Conservation (phyloP, 805 yeast genomes). For the Vanderwaltozyma tropicalis region DNA sequence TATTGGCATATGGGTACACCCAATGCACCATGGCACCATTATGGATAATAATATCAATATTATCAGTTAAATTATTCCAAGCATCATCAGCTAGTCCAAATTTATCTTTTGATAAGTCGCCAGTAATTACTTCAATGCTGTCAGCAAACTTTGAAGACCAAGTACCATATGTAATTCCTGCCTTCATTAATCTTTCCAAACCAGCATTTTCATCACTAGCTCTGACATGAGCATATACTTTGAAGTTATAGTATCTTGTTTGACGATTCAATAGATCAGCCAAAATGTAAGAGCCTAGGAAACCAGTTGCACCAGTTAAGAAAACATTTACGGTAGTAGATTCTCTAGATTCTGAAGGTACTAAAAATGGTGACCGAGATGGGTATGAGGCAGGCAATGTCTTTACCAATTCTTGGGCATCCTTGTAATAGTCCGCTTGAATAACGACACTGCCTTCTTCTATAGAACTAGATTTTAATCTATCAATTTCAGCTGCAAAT, state of each 20-base stretch:
- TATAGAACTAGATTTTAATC: constrained; percentile 33
- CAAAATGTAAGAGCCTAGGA: constrained; percentile 82
- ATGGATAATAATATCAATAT: constrained; percentile 77
- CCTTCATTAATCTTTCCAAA: constrained; percentile 58
- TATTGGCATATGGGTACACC: constrained; percentile 88
- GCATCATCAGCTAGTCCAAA: constrained; percentile 53
- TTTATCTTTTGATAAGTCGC: constrained; percentile 62
- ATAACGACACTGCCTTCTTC: constrained; percentile 17
- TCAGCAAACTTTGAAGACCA: constrained; percentile 45
- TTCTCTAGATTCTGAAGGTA: constrained; percentile 16
- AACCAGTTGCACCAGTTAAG: constrained; percentile 94
- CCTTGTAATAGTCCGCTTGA: constrained; percentile 49
- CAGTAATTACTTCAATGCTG: constrained; percentile 63
- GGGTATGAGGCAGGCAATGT: constrained; percentile 36
- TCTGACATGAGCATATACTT: constrained; percentile 82
- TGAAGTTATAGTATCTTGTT: constrained; percentile 33
- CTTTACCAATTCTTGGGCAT: constrained; percentile 49
- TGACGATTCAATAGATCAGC: constrained; percentile 61
- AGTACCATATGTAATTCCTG: constrained; percentile 71
- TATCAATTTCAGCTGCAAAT: constrained; percentile 66
- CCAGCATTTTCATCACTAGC: constrained; percentile 64
- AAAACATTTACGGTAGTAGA: constrained; percentile 46
- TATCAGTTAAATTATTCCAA: constrained; percentile 49
- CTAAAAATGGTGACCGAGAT: constrained; percentile 30
- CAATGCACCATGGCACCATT: constrained; percentile 98